Base-by-base conservation (phyloP, 768 basidiomycete genomes). In the Daedaleopsis sinensis region DNA sequence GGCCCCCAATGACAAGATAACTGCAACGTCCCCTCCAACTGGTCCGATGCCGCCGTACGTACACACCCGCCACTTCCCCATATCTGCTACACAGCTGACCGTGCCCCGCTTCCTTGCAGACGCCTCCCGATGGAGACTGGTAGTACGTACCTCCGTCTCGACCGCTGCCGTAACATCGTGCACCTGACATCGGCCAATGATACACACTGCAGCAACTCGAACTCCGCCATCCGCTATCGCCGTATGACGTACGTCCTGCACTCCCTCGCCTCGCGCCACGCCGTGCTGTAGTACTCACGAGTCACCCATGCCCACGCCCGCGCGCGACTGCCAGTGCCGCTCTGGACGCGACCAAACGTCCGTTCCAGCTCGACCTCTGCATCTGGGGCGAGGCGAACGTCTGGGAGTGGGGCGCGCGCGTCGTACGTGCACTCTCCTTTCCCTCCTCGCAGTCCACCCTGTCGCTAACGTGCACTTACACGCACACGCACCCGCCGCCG, bases 401-500 rank as follows among this genome's bases (percentile, higher is more conserved):
- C 12, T 85, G 84, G 83, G 72, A 76, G 11, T 86, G 84, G 84
- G 84, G 84, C n/a, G 78, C 80, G 15, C 76, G 78, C 55, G 84
- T 83, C 65, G 81, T 82, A 68, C 36, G 72, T 71, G 11, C 24
- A 7, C 35, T n/a, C 47, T 21, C 13, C 19, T 7, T 38, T 15
- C 21, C n/a, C 48, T n/a, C 12, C 12, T 23, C 5, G 3, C 39
- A 18, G 18, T 18, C 39, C 3, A 18, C 3, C 18, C 10, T 11
- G 39, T 42, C 39, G 3, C 38, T 23, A 32, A 3, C 24, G 36
- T 21, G 18, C 7, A 19, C 6, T 19, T 24, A 37, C 52, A 61
- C 13, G 56, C 27, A 48, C 12, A 46, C 13, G 10, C 21, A 23
- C 18, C 3, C 15, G 10, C 8, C 23, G 15, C 15, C 13, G 12